Evolutionary conservation across 257 asterid genomes (phyloP).

Genomic region (Solanum chiquidenum): DNA sequence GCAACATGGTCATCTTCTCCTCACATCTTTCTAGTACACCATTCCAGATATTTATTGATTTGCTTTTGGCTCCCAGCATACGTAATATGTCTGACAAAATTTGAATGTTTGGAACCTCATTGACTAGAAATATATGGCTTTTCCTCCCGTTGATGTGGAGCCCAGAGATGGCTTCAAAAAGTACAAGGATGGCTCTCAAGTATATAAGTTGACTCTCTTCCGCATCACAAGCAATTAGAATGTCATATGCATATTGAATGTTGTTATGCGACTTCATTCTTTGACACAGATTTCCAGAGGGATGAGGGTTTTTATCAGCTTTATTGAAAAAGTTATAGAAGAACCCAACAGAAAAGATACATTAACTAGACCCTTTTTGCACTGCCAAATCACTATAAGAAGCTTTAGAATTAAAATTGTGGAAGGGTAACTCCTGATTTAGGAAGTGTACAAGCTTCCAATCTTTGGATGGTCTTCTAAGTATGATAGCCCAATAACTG

Average conservation of each 20-base stretch:
- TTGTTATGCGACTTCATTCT: neutral
- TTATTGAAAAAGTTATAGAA: neutral
- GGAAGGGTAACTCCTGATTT: neutral
- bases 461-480: neutral
- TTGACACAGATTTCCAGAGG: neutral
- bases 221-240: neutral
- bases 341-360: neutral
- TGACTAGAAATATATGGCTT: neutral
- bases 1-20: neutral
- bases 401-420: neutral
- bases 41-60: neutral
- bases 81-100: neutral
- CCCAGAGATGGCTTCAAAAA: neutral
- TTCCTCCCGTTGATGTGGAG: neutral
- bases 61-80: neutral
- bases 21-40: neutral
- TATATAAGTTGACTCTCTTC: neutral
- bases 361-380: neutral
- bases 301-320: neutral
- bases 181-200: neutral
- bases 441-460: neutral
- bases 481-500: neutral
- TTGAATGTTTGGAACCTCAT: neutral
- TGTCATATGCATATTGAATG: neutral
- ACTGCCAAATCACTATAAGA: neutral